phyloP scores from a whole-genome alignment of 2,329 filamentous ascomycete species.

The Claviceps arundinis region DNA sequence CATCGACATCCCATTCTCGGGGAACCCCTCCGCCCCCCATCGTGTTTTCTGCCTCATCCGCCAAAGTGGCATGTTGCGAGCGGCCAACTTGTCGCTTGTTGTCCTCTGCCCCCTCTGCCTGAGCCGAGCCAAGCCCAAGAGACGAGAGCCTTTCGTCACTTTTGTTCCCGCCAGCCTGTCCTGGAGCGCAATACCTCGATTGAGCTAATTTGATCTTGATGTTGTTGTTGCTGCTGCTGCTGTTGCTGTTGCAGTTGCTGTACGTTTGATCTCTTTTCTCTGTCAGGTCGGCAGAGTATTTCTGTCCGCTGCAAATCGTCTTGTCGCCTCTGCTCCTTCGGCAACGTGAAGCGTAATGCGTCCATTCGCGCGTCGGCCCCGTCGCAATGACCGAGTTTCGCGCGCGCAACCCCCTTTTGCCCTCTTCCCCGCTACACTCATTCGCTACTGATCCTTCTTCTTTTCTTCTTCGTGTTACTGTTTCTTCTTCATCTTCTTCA shows the following conservation, averaged over 20 bases:
- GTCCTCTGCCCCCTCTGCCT: neutral
- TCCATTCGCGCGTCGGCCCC: neutral
- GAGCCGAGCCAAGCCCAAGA: neutral
- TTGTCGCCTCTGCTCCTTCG: neutral
- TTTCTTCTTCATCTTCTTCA: neutral
- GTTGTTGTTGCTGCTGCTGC: too few species aligned
- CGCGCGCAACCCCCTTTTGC: too few species aligned
- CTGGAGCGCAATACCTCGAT: too few species aligned
- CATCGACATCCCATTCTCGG: neutral
- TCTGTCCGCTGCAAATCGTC: too few species aligned
- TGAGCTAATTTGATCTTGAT: too few species aligned
- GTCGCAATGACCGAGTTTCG: neutral
- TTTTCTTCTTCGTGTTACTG: neutral
- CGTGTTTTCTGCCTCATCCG: neutral
- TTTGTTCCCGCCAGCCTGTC: too few species aligned
- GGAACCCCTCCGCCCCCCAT: neutral
- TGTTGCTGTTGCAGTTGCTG: too few species aligned
- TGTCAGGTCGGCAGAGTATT: neutral
- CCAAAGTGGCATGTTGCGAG: neutral
- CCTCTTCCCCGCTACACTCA: neutral
- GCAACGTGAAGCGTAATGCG: neutral
- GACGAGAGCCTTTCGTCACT: too few species aligned
- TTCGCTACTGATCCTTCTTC: neutral
- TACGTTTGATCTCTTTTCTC: too few species aligned
- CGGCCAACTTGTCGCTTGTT: neutral